Evolutionary conservation across 169 alveolate genomes (phyloP), one percentile per base, ranked within the genome.

Genomic region (Cyclospora cayetanensis): DNA sequence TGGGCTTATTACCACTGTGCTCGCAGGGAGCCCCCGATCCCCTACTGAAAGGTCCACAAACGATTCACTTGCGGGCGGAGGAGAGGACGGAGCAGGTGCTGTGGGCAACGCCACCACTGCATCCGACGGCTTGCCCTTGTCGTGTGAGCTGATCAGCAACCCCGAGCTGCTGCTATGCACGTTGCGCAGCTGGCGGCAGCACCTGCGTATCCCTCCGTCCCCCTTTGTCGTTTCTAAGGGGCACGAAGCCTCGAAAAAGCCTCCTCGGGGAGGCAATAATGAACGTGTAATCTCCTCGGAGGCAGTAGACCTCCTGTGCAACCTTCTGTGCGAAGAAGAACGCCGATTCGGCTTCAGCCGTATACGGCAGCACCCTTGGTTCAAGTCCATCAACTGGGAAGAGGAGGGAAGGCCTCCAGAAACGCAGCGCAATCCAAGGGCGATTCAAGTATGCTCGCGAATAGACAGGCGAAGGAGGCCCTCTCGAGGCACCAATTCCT

Each of bases 81-180:
- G n/a, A n/a, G n/a, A n/a, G n/a, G n/a, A n/a, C n/a, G n/a, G n/a
- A n/a, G n/a, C n/a, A n/a, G n/a, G n/a, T n/a, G n/a, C n/a, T n/a
- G n/a, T n/a, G n/a, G n/a, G n/a, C n/a, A n/a, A n/a, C n/a, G n/a
- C n/a, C n/a, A 12, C 4, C 34, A 12, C 68, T 9, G 43, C 25
- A 18, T 25, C 37, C 18, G 25, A 1, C 18, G 0, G 20, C 25
- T 25, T 2, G 11, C 27, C 82, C 25, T 20, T 42, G n/a, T 27
- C 53, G 7, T n/a, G 52, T 22, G 82, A 15, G 5, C 52, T 70
- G 3, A 52, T 70, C 18, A 70, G 41, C 41, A 70, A 70, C 52
- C 82, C 82, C 34, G 82, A 70, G 82, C 41, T 70, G 25, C 31
- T 70, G 50, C 9, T 70, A 34, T 70, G 82, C 50, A 70, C n/a